Base-by-base conservation (phyloP, 768 basidiomycete genomes). In the Tylopilus rubrobrunneus region DNA sequence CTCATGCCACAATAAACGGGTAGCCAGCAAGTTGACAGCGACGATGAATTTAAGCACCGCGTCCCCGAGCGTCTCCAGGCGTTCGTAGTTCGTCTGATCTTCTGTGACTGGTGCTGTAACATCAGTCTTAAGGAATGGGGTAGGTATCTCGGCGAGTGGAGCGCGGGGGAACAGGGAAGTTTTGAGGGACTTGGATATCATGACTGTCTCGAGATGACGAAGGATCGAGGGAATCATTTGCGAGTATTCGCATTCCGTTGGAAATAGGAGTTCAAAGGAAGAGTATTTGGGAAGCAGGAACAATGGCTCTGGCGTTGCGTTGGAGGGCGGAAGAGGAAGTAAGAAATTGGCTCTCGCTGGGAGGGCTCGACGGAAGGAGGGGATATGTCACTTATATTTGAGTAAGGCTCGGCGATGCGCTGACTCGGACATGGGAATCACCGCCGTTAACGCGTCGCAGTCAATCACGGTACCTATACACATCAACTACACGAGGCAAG, bases 1-100 rank as follows among this genome's bases (percentile, higher is more conserved):
- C 59, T 91, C 89, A 52, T 86, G 89, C 89, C 87, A 91, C n/a
- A 79, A 61, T 0, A 85, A 87, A 61, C 85, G 79, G 41, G 82
- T 71, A 0, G 79, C 79, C 36, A 87, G 68, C 7, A 90, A 72
- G 61, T 89, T 84, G 10, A 86, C 63, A 17, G 76, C 76, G 9
- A 73, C 73, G 25, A 81, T 61, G 56, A 82, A 87, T 64, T 91
- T 90, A 28, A 91, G 75, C 2, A 87, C 85, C 0, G 84, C 82
- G 60, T 91, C 89, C 1, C 89, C 89, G 5, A 91, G 76, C 0
- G 84, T 84, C 63, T 91, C 89, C 15, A 89, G 72, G 4, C 88
- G 80, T 63, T 91, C 82, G 59, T 91, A 90, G 60, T 89, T 83
- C 25, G 46, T 60, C 15, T 47, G 65, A 61, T 87, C 88, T 36